Evolutionary conservation across 2,329 filamentous ascomycete genomes (phyloP), one percentile per base, ranked within the genome.

Genomic region (Cladorrhinum sp.): DNA sequence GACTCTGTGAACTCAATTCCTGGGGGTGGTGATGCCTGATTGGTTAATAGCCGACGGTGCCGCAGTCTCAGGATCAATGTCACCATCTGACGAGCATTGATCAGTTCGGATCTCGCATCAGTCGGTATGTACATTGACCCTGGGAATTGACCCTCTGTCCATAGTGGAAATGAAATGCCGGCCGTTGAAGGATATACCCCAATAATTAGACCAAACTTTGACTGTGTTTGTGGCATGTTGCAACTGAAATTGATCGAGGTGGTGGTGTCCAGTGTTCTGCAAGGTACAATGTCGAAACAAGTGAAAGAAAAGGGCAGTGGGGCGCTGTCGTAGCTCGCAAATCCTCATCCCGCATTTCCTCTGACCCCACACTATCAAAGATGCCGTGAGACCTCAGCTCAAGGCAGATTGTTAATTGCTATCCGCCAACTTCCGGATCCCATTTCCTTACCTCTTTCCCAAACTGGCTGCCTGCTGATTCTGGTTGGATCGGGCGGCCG

Each of bases 11-110:
- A n/a, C 52, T n/a, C n/a, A 30, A n/a, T 46, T 36, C 21, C 33
- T 21, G 20, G 53, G 21, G 53, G 12, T 9, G 21, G 30, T 42
- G 2, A 20, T 23, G 9, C n/a, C 14, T 39, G 36, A 57, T 57
- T 57, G 54, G 54, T 20, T 12, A 23, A 36, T 20, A 57, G 54
- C 39, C 54, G 54, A 57, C 39, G 24, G 54, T 39, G 54, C 54
- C 54, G 54, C 24, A 57, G 26, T 46, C 26, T 55, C 23, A 24
- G 39, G 54, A 39, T 48, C 54, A 26, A 56, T 56, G 54, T 56
- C 54, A 56, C 54, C 54, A 56, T 56, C 54, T 28, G 54, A 56
- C 24, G 36, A 28, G 16, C 28, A 33, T 42, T 42, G 4, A 9
- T 28, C 26, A 16, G 42, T 46, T 48, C 28, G 36, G 39, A 46